phyloP scores from a whole-genome alignment of 768 basidiomycete species.

The Tulasnella sp. region DNA sequence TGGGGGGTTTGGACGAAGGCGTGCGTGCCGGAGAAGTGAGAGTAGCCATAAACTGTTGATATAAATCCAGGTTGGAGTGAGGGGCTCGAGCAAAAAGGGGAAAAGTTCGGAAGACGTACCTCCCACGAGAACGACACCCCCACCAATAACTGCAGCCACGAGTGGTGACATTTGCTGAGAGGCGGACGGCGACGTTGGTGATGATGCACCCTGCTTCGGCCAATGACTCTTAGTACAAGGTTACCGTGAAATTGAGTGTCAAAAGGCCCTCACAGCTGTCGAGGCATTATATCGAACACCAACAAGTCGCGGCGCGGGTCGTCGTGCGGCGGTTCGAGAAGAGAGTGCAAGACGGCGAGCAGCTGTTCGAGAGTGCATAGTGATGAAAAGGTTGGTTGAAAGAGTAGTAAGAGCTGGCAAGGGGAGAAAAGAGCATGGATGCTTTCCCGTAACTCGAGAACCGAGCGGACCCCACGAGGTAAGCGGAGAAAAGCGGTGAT shows the following conservation, averaged over 20 bases:
- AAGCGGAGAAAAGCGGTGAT: no score
- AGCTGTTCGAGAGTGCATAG: not conserved
- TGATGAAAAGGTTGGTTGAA: no score
- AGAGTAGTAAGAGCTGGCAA: not conserved
- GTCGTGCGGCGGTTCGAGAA: not conserved
- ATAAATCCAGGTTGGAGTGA: not conserved
- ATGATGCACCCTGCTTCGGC: not conserved
- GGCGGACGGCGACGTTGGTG: not conserved
- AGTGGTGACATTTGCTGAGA: not conserved
- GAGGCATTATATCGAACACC: not conserved
- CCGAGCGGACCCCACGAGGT: no score
- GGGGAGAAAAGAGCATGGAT: no score
- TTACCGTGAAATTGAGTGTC: not conserved
- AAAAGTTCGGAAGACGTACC: not conserved
- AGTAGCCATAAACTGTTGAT: conserved; percentile 35
- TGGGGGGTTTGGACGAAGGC: conserved; percentile 33
- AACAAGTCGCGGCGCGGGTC: not conserved
- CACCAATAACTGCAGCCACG: not conserved
- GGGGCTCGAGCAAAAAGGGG: no score
- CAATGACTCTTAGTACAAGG: not conserved
- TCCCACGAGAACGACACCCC: not conserved
- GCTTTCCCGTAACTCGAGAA: no score
- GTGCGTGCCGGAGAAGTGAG: conserved; percentile 38
- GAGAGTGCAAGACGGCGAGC: not conserved
- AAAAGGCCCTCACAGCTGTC: not conserved